Evolutionary conservation across 768 basidiomycete species (phyloP).

Genomic region (Russula vinacea): DNA sequence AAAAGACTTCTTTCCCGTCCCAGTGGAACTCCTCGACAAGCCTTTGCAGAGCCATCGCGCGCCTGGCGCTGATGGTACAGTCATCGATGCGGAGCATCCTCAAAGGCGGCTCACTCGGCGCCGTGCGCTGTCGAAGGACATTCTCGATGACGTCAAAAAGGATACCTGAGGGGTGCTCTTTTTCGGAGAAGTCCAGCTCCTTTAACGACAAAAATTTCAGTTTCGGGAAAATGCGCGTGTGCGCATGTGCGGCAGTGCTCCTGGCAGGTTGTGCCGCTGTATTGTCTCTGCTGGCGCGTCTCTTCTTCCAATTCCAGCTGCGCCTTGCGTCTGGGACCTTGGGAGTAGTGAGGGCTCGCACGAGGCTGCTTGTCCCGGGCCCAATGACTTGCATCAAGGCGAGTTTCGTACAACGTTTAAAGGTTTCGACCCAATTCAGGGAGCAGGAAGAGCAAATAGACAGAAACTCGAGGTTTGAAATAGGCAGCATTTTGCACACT

Average conservation of each 20-base stretch:
- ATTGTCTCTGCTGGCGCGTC: neutral
- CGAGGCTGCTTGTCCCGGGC: slow-evolving; percentile 2
- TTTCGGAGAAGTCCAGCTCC: neutral
- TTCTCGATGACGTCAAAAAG: neutral
- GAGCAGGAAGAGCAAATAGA: neutral
- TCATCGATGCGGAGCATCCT: slow-evolving; percentile 1
- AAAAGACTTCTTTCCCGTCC: neutral
- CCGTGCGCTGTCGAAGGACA: neutral
- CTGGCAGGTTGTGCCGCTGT: neutral
- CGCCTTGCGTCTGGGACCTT: neutral
- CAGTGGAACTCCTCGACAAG: slow-evolving; percentile 7
- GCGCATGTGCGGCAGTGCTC: neutral
- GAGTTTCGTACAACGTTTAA: slow-evolving; percentile 7
- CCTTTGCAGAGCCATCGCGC: neutral
- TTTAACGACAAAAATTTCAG: slow-evolving; percentile 5
- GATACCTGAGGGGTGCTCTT: neutral
- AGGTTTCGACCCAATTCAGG: slow-evolving; percentile 5
- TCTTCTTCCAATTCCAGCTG: neutral
- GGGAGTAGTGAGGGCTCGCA: slow-evolving; percentile 7
- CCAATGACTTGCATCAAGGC: slow-evolving; percentile 6
- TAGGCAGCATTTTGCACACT: slow-evolving; percentile 5
- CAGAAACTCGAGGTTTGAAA: slow-evolving; percentile 7
- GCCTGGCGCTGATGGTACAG: neutral
- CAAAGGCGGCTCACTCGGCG: neutral
- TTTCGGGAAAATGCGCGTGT: neutral